Evolutionary conservation across 768 basidiomycete species (phyloP), one percentile per base, ranked within the genome.

Genomic region (Pisolithus tinctorius): DNA sequence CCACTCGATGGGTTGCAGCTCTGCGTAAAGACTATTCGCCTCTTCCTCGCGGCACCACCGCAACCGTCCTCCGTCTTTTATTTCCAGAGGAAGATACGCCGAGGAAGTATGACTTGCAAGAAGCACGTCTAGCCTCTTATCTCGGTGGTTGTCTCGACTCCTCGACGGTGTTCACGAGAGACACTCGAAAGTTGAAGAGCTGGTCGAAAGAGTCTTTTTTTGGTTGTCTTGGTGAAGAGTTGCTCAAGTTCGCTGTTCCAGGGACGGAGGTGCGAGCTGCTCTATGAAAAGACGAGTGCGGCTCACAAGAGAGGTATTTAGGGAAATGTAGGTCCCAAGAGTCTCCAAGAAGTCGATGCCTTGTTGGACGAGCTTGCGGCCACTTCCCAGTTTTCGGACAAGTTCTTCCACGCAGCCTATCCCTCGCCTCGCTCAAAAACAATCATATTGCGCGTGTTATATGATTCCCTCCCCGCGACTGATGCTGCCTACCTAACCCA

Each of bases 1-100:
- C 79, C 40, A 55, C 56, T 2, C 68, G 61, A 45, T 85, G 82
- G 81, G 60, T 75, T 17, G 55, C 60, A 2, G 60, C 64, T 11
- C 65, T 85, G 30, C 73, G 65, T 51, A 55, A 44, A n/a, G 56
- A 63, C 14, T 80, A 74, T 59, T 61, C 66, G 11, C 78, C 81
- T 13, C 65, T 85, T 20, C 78, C 80, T 0, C 61, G 63, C 0
- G 74, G 77, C 4, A 83, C 81, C 0, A 80, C 83, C 8, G 71
- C 74, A 13, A 75, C 76, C 5, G 67, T 90, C 29, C 83, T 94
- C 59, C 79, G 82, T 6, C 66, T 93, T 4, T 69, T 95, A n/a
- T 94, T 93, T 61, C 92, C 93, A 0, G 84, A 93, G 54, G 82
- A 90, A 51, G 89, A 93, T 53, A 59, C 70, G 1, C 66, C 76